A percentile compares a stretch with the other conserved stretches of the same genome.
Evolutionary conservation across 257 asterid species (phyloP).

Genomic region (Nicotiana paniculata): DNA sequence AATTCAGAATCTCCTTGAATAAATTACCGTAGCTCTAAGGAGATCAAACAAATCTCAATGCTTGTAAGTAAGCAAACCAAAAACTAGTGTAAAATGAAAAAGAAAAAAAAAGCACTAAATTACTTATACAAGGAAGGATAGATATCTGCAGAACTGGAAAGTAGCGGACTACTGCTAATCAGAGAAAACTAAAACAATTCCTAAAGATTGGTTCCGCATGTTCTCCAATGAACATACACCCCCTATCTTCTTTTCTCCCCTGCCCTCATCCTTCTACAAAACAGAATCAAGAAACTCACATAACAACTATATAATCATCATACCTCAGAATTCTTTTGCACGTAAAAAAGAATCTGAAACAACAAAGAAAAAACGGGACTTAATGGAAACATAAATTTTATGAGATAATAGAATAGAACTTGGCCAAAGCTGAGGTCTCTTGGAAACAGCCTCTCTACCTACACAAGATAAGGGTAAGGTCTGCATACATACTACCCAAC

Average conservation of each 20-base stretch:
- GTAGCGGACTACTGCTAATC: not conserved
- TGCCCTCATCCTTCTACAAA: not conserved
- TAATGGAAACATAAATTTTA: not conserved
- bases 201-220: not conserved
- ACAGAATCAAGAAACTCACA: not conserved
- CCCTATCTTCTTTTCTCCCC: not conserved
- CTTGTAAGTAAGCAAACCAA: not conserved
- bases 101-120: not conserved
- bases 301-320: not conserved
- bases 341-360: constrained; percentile 16
- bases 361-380: not conserved
- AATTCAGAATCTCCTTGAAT: too few species aligned
- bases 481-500: too few species aligned
- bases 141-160: not conserved
- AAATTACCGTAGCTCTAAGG: not conserved
- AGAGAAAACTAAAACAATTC: not conserved
- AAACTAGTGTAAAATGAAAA: not conserved
- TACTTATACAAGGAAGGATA: not conserved
- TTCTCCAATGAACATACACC: not conserved
- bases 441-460: too few species aligned
- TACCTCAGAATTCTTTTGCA: not conserved
- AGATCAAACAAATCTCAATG: not conserved
- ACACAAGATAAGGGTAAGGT: too few species aligned
- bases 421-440: too few species aligned
- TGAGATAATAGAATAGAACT: not conserved